Evolutionary conservation across 2,329 filamentous ascomycete species (phyloP), one percentile per base, ranked within the genome.

Genomic region (Colletotrichum tropicale): DNA sequence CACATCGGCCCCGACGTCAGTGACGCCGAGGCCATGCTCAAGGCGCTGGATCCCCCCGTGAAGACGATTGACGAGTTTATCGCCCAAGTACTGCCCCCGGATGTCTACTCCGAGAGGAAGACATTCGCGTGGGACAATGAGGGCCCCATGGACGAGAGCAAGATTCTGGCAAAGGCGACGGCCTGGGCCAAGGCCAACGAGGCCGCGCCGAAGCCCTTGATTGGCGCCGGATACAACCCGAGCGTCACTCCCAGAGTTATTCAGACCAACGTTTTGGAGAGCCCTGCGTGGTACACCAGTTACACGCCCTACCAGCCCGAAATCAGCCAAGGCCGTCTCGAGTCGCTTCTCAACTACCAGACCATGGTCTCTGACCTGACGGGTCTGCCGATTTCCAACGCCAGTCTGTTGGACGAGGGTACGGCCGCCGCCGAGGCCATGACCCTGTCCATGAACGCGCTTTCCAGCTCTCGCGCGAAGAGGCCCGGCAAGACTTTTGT

Each of bases 261-360:
- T 84, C 95, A 97, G 88, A 91, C 96, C 79, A 98, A 98, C 83
- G 90, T 98, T 6, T 88, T 98, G 74, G 96, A 98, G 88, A 96
- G 94, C 83, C 96, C 96, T 7, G 96, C 93, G 12, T 98, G 96
- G 96, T 98, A 98, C 85, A 98, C 96, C 55, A 98, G 96, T 86
- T 98, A 98, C 85, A 98, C 96, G 0, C 96, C 96, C 18, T 98
- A 98, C 86, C 96, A 98, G 87, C 94, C 96, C 4, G 96, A 98
- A 87, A 98, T 98, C 87, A 98, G 96, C 84, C 96, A 98, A 86
- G 96, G 96, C 43, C 93, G 96, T 71, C 86, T 98, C 77, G 95
- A 98, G 88, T 98, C 95, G 8, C 88, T 98, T 70, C 88, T 98
- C 77, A 98, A 98, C 88, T 98, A 96, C 87, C 96, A 98, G 88